A percentile compares a stretch with the other conserved stretches of the same genome.
Evolutionary conservation across 352 stramenopile species (phyloP).

Genomic region (Phytopythium boreale): DNA sequence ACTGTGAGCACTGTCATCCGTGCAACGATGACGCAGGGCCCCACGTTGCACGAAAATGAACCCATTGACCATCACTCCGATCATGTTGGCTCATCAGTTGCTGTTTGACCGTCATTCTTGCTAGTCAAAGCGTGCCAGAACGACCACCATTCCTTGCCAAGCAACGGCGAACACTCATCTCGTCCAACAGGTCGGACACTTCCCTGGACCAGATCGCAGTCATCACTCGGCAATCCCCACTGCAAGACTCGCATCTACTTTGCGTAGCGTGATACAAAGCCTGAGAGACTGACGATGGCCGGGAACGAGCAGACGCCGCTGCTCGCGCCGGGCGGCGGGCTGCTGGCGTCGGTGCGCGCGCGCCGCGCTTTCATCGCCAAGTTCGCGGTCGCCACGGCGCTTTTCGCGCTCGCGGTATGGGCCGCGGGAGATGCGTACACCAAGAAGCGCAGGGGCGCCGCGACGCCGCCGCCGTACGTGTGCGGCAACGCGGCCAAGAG

Average conservation of each 20-base stretch:
- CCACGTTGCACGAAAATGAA: neutral
- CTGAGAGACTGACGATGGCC: slow-evolving; percentile 3
- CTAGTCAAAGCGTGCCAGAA: neutral
- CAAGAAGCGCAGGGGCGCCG: neutral
- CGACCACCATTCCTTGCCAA: neutral
- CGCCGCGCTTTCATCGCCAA: slow-evolving; percentile 15
- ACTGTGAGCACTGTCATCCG: no score
- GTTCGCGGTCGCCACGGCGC: slow-evolving; percentile 11
- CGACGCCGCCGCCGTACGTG: neutral
- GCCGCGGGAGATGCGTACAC: slow-evolving; percentile 9
- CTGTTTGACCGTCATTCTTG: neutral
- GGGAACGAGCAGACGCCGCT: slow-evolving; percentile 20
- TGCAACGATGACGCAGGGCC: no score
- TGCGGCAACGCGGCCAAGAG: slow-evolving; percentile 27
- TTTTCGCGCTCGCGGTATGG: slow-evolving; percentile 20
- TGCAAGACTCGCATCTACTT: neutral
- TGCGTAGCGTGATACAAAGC: no score
- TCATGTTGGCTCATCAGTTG: neutral
- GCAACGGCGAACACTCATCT: neutral
- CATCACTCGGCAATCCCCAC: neutral
- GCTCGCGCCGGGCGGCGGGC: slow-evolving; percentile 7
- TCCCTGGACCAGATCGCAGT: neutral
- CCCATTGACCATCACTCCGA: neutral
- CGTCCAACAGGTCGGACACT: neutral
- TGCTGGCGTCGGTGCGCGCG: slow-evolving; percentile 1